A percentile compares a stretch with the other conserved stretches of the same genome.
These are phyloP conservation scores for Microbotryum intermedium DNA, from an alignment of 1,284 basidiomycete genomes.

Conservation along the genomic window DNA sequence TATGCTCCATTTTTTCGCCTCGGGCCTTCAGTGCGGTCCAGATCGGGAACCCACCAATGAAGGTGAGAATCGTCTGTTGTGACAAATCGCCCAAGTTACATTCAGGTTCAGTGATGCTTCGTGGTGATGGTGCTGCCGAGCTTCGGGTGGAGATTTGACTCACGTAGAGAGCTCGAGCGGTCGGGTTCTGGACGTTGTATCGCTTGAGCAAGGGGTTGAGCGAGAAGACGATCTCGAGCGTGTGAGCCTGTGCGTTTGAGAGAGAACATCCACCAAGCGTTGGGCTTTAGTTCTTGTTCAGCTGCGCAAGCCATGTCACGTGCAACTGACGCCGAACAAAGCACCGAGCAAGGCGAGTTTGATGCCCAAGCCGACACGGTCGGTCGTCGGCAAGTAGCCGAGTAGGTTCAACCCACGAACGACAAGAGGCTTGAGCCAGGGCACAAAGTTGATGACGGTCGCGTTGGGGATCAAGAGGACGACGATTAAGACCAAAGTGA, in stretches of 20 bases:
- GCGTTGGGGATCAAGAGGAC: not conserved
- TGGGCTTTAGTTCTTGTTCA: no score
- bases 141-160: no score
- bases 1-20: not conserved
- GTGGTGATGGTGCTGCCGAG: no score
- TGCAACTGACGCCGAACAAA: not conserved
- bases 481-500: not conserved
- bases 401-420: not conserved
- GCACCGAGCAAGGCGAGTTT: not conserved
- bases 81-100: not conserved
- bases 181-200: constrained; percentile 4
- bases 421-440: constrained; percentile 2
- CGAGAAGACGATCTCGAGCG: not conserved
- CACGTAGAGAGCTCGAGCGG: not conserved
- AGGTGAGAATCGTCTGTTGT: not conserved
- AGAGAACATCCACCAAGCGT: no score
- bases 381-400: not conserved
- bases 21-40: constrained; percentile 2
- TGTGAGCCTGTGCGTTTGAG: not conserved
- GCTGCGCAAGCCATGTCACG: no score
- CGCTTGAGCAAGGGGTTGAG: not conserved
- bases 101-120: not conserved
- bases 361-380: constrained; percentile 1
- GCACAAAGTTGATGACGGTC: not conserved
- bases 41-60: constrained; percentile 15